Evolutionary conservation across 2,329 filamentous ascomycete species (phyloP).

Genomic region (Saccharata proteae): DNA sequence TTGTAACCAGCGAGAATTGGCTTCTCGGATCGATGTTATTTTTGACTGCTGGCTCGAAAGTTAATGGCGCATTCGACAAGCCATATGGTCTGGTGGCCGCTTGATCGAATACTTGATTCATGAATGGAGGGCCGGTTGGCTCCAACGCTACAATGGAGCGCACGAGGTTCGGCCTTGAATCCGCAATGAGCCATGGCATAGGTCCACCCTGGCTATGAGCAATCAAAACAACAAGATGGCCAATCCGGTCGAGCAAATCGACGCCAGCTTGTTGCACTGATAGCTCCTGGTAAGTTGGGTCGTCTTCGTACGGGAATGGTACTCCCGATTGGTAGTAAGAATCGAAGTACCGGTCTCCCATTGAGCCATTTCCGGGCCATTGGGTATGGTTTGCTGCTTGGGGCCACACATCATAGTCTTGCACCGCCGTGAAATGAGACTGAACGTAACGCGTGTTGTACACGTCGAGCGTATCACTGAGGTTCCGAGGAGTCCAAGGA

Average conservation of each 20-base stretch:
- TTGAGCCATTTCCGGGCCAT: conserved; percentile 20
- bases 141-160: conserved; percentile 32
- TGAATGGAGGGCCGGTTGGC: conserved; percentile 8
- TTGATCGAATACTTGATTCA: conserved; percentile 5
- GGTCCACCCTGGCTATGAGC: conserved; percentile 39
- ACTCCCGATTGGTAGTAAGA: conserved; percentile 25
- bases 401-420: conserved; percentile 27
- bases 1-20: conserved; percentile 1
- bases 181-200: conserved; percentile 37
- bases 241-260: conserved; percentile 32
- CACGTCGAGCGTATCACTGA: conserved; percentile 10
- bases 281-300: conserved; percentile 3
- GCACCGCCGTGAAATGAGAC: conserved; percentile 22
- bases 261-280: conserved; percentile 2
- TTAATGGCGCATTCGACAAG: conserved; percentile 5
- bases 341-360: conserved; percentile 36
- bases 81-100: conserved; percentile 2
- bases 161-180: conserved; percentile 36
- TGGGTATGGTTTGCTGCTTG: conserved; percentile 32
- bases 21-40: not conserved
- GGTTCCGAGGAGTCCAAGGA: conserved; percentile 25
- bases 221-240: conserved; percentile 30
- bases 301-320: conserved; percentile 1
- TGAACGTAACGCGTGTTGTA: conserved; percentile 12
- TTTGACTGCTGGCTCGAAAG: conserved; percentile 1